phyloP scores from a whole-genome alignment of 768 basidiomycete species.

The Xerocomellus chrysenteron region DNA sequence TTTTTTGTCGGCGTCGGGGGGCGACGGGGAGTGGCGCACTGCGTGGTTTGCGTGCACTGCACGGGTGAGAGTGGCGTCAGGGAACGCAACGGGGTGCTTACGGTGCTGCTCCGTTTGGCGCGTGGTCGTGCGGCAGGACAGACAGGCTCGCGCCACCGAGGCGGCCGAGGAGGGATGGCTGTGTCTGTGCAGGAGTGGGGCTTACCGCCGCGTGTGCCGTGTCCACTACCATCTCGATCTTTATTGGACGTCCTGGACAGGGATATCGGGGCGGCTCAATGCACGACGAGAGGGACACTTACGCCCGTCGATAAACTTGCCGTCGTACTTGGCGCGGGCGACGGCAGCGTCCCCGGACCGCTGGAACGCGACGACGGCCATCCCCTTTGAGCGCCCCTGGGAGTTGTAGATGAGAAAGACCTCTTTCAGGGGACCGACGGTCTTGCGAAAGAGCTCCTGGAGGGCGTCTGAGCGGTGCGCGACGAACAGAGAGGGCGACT shows the following conservation, averaged over 20 bases:
- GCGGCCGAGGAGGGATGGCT: slow-evolving; percentile 41
- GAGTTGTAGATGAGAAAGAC: slow-evolving; percentile 73
- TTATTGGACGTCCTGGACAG: slow-evolving; percentile 59
- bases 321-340: slow-evolving; percentile 69
- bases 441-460: slow-evolving; percentile 75
- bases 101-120: slow-evolving; percentile 18
- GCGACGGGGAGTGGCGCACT: slow-evolving; percentile 24
- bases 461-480: slow-evolving; percentile 5
- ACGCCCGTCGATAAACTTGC: slow-evolving; percentile 72
- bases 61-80: neutral
- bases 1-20: slow-evolving; percentile 54
- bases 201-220: slow-evolving; percentile 25
- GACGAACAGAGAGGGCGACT: slow-evolving; percentile 12
- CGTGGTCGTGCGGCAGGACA: slow-evolving; percentile 11
- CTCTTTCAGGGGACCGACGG: slow-evolving; percentile 71
- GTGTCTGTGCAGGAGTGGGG: slow-evolving; percentile 22
- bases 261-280: neutral
- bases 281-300: slow-evolving; percentile 19
- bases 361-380: slow-evolving; percentile 73
- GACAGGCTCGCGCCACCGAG: slow-evolving; percentile 24
- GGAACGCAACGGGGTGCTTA: slow-evolving; percentile 4
- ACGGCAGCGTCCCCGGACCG: slow-evolving; percentile 59
- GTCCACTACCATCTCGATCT: slow-evolving; percentile 62
- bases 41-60: slow-evolving; percentile 22
- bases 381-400: slow-evolving; percentile 73